Conservation (phyloP, 768 basidiomycete species). For the Panaeolus papilionaceus region DNA sequence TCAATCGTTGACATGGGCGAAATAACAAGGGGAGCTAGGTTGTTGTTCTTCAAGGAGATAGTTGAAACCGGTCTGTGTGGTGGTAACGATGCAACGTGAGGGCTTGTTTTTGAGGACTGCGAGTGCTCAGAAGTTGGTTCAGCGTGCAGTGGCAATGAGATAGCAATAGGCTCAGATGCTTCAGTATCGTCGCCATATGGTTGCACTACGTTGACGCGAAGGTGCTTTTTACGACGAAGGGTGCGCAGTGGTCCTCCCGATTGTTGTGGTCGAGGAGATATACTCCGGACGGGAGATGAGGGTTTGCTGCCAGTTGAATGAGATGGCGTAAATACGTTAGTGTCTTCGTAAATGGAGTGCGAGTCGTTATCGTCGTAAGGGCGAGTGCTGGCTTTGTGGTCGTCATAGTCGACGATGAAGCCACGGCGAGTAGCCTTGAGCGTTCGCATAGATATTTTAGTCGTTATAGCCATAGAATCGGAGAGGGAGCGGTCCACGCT, state of each 20-base stretch:
- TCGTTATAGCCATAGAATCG: slow-evolving; percentile 15
- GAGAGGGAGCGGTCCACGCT: slow-evolving; percentile 30
- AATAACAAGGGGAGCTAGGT: slow-evolving; percentile 5
- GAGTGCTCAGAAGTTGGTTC: not conserved
- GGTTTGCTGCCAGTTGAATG: slow-evolving; percentile 14
- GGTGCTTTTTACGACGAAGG: slow-evolving; percentile 46
- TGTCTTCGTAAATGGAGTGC: slow-evolving; percentile 16
- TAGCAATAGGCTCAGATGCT: slow-evolving; percentile 32
- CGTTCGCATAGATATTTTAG: slow-evolving; percentile 21
- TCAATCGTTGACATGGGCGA: slow-evolving; percentile 4
- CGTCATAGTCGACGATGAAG: slow-evolving; percentile 24
- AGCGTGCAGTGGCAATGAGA: slow-evolving; percentile 24
- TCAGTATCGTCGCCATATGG: slow-evolving; percentile 29
- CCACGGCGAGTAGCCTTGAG: slow-evolving; percentile 25
- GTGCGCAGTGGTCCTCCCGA: slow-evolving; percentile 31
- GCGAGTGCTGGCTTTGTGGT: slow-evolving; percentile 13
- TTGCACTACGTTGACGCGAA: slow-evolving; percentile 34
- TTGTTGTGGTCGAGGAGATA: slow-evolving; percentile 13
- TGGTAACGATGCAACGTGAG: slow-evolving; percentile 1
- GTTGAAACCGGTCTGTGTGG: not conserved
- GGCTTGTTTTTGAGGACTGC: not conserved
- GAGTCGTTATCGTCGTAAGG: slow-evolving; percentile 10
- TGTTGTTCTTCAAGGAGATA: slow-evolving; percentile 2
- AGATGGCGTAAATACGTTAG: slow-evolving; percentile 16
- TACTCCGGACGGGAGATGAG: slow-evolving; percentile 1